Evolutionary conservation across 108 stramenopile species (phyloP), one percentile per base, ranked within the genome.

Genomic region (Cyclotella cryptica): DNA sequence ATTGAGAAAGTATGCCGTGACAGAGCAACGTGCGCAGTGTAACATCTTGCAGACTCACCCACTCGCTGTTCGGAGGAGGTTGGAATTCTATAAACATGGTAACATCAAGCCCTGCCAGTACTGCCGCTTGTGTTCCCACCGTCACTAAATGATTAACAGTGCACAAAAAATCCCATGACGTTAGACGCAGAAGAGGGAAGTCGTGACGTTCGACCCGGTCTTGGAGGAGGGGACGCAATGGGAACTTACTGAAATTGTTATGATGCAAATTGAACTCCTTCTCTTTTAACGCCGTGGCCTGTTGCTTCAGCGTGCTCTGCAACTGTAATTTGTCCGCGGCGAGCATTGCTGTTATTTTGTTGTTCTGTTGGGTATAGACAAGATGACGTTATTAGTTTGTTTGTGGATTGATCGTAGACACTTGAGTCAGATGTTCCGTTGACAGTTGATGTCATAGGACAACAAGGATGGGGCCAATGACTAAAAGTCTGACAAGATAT

Each of bases 1-100:
- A 19, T 7, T 54, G 7, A 13, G 19, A 45, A 45, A 12, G 13
- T 12, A 45, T 13, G 13, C 9, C 13, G 44, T 45, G 13, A 45
- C 13, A 13, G 29, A 61, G n/a, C n/a, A n/a, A n/a, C n/a, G n/a
- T n/a, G n/a, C n/a, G n/a, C n/a, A 28, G 29, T 11, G 27, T 15
- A 9, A 61, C 7, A 6, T 8, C 26, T 29, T 22, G 27, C 29
- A 28, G 7, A 86, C 88, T 62, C 84, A 89, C 90, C 95, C 95
- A 96, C 29, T 81, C 83, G 0, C 68, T 51, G 67, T 93, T 88
- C 3, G 63, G 28, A 3, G 92, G 86, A 7, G 92, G 91, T 77
- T 86, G 84, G 68, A 96, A 94, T 83, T 95, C 96, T 67, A 97
- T 95, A 75, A 97, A 93, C 94, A 95, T 94, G 49, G 96, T 97